Base-by-base conservation (phyloP, 2,329 filamentous ascomycete genomes). In the Penicillium concentricum region DNA sequence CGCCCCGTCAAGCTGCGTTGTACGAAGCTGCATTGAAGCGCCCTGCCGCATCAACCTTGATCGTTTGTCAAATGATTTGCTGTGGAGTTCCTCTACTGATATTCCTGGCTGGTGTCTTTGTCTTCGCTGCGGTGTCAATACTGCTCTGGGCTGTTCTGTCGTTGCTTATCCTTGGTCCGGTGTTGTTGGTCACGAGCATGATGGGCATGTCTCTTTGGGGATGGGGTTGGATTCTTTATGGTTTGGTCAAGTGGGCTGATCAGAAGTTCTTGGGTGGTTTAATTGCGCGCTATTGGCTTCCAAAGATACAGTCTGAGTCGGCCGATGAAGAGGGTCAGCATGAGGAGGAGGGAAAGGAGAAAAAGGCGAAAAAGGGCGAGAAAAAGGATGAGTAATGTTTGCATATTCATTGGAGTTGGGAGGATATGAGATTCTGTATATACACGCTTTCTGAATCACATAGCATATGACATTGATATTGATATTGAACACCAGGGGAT, bases 61-160 rank as follows among this genome's bases (percentile, higher is more conserved):
- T 73, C 15, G 57, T 72, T 20, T 71, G 69, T 30, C 71, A 74
- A 49, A 48, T 67, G 41, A 65, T 74, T 18, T 74, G 71, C 51
- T 72, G 70, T 22, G 70, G 69, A 2, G 66, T 74, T 6, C 71
- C 71, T n/a, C 37, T 73, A 24, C 50, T 74, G 12, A 63, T 73
- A 0, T 73, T 73, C 20, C 37, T 73, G 22, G 69, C 66, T 0
- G 71, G 71, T 0, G 67, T 71, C 22, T 67, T 72, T 28, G 16
- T 73, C 5, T 72, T 74, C 48, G 70, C 70, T 0, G 68, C 67
- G 3, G 68, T 73, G 4, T 64, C 71, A 5, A 51, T 69, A 13
- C 13, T 72, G 12, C 58, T 73, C 8, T 73, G 69, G 70, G 63
- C 61, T 7, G 30, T 73, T 12, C 54, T 74, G 28, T 69, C 69